Conservation (phyloP, 495 filamentous ascomycete genomes). For the Neurospora sublineolata region DNA sequence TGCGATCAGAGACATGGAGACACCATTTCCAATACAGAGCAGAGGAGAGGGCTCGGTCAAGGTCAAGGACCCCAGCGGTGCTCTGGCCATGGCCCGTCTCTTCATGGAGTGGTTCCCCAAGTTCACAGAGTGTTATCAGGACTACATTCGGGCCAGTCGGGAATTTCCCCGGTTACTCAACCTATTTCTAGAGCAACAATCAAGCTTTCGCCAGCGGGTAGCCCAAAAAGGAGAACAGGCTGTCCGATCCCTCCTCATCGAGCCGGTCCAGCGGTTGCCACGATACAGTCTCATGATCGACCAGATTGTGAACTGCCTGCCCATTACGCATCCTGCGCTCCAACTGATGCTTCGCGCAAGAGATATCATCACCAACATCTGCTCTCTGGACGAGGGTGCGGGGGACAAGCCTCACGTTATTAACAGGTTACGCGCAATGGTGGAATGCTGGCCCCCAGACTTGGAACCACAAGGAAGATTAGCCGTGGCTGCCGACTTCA, state of each 20-base stretch:
- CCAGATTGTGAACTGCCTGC: constrained; percentile 76
- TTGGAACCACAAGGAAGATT: constrained; percentile 66
- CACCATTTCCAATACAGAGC: constrained; percentile 21
- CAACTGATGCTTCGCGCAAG: constrained; percentile 69
- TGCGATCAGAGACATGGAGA: constrained; percentile 55
- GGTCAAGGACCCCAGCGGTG: constrained; percentile 58
- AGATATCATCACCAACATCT: constrained; percentile 89
- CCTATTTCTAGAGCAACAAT: constrained; percentile 59
- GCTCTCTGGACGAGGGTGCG: constrained; percentile 64
- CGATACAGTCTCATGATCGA: constrained; percentile 94
- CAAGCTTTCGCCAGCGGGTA: constrained; percentile 67
- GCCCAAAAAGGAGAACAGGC: constrained; percentile 82
- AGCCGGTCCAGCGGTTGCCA: constrained; percentile 89
- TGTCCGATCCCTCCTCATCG: constrained; percentile 85
- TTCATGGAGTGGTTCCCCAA: constrained; percentile 83
- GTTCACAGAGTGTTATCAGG: constrained; percentile 78
- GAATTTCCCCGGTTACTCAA: constrained; percentile 72
- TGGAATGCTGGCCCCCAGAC: constrained; percentile 68
- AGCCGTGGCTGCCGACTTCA: constrained; percentile 72
- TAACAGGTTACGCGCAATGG: constrained; percentile 59
- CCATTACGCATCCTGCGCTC: constrained; percentile 71
- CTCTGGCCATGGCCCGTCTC: constrained; percentile 59
- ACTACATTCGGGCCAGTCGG: constrained; percentile 79
- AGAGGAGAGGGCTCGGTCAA: constrained; percentile 43
- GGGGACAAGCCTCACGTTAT: constrained; percentile 58